These are phyloP conservation scores for Biancaea sappan DNA, from an alignment of 306 rosid genomes.

Conservation along the genomic window DNA sequence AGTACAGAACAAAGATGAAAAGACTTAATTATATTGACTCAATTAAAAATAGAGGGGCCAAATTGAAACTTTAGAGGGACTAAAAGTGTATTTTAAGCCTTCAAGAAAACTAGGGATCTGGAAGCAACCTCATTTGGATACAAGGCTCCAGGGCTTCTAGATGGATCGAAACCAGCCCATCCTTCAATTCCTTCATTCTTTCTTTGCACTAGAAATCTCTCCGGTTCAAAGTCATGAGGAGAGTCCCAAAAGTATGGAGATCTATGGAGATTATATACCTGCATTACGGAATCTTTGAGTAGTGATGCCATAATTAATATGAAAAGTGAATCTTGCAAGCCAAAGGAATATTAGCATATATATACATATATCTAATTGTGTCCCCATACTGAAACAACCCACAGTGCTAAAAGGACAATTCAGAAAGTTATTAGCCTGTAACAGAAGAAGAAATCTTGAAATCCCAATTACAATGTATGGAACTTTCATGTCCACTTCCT, in stretches of 20 bases:
- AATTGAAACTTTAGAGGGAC: neutral
- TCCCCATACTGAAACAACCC: neutral
- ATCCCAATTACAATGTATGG: neutral
- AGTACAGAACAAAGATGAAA: neutral
- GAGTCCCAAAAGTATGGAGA: slow-evolving; percentile 91
- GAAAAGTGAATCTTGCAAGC: slow-evolving; percentile 3
- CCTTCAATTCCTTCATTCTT: slow-evolving; percentile 71
- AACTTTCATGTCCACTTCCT: slow-evolving; percentile 1
- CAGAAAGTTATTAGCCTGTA: neutral
- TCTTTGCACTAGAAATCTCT: slow-evolving; percentile 69
- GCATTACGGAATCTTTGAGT: slow-evolving; percentile 32
- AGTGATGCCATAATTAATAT: slow-evolving; percentile 1
- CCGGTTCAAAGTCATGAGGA: slow-evolving; percentile 85
- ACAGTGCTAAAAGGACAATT: neutral
- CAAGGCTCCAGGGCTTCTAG: slow-evolving; percentile 91
- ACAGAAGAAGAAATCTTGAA: neutral
- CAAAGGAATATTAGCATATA: neutral
- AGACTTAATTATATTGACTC: neutral
- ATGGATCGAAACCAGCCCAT: slow-evolving; percentile 95
- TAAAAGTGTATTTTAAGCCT: neutral
- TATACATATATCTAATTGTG: neutral
- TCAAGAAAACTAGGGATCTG: neutral
- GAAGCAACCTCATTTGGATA: slow-evolving; percentile 85
- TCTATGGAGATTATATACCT: slow-evolving; percentile 97
- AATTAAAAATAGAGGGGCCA: neutral